Percentiles rank a stretch among this genome's conserved stretches.
phyloP scores from a whole-genome alignment of 352 stramenopile genomes.

The Phytophthora crassamura region DNA sequence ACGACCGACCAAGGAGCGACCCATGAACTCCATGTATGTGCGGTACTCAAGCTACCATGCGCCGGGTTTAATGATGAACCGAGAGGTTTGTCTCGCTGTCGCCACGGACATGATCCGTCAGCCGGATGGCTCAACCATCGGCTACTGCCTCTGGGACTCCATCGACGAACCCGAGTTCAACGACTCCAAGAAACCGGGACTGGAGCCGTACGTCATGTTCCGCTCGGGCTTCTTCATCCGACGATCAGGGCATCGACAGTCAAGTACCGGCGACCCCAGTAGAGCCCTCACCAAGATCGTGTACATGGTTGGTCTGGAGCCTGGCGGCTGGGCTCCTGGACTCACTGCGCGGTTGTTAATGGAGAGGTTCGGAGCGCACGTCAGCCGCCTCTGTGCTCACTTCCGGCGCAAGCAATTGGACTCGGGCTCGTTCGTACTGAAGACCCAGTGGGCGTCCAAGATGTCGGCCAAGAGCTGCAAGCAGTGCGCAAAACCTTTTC shows the following conservation, averaged over 20 bases:
- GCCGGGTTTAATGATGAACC: slow-evolving; percentile 47
- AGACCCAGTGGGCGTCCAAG: slow-evolving; percentile 50
- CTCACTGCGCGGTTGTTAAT: slow-evolving; percentile 49
- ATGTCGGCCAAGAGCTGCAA: slow-evolving; percentile 39
- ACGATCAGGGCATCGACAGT: slow-evolving; percentile 23
- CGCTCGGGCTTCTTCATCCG: slow-evolving; percentile 60
- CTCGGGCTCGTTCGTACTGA: slow-evolving; percentile 55
- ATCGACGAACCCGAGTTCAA: slow-evolving; percentile 47
- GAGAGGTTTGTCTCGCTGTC: slow-evolving; percentile 40
- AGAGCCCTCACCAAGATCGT: slow-evolving; percentile 59
- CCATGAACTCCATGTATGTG: slow-evolving; percentile 48
- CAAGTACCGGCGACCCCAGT: slow-evolving; percentile 7
- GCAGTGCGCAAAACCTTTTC: slow-evolving; percentile 42
- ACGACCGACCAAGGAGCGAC: slow-evolving; percentile 38
- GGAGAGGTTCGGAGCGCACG: slow-evolving; percentile 49
- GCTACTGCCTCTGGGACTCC: slow-evolving; percentile 72
- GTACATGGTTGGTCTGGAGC: slow-evolving; percentile 58
- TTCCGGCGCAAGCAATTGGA: slow-evolving; percentile 58
- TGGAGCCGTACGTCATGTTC: slow-evolving; percentile 48
- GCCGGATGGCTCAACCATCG: slow-evolving; percentile 52
- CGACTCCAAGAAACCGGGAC: slow-evolving; percentile 19
- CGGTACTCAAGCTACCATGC: slow-evolving; percentile 43
- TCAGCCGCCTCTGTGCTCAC: slow-evolving; percentile 50
- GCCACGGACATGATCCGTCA: slow-evolving; percentile 46
- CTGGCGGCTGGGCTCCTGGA: slow-evolving; percentile 39